Base-by-base conservation (phyloP, 805 yeast genomes). In the Clavispora santaluciae region DNA sequence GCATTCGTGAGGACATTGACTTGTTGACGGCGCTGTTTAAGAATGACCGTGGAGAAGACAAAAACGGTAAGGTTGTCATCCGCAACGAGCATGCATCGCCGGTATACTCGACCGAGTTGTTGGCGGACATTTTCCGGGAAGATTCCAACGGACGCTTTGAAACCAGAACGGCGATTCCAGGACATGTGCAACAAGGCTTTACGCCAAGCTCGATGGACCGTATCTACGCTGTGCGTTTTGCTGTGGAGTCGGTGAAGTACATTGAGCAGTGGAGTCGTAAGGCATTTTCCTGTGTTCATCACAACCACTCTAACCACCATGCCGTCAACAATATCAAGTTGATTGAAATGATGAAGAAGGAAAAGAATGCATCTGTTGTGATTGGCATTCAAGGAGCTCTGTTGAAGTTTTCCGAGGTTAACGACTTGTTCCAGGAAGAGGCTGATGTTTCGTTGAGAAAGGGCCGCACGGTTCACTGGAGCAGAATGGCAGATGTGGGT, bases 161-260 rank as follows among this genome's bases (percentile, higher is more conserved):
- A 55, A 84, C 93, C 13, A 83, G 95, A 61, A 89, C 96, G 4
- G 98, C 98, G 12, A 79, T 90, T 45, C 99, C 99, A 21, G 99
- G 99, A 22, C 98, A 91, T 60, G 93, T 91, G 43, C 99, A 93
- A 73, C 99, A 93, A 68, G 99, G 99, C 61, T 93, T 90, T 45
- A 77, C 80, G 40, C 99, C 99, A 38, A 83, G 96, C 6, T 88
- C 98, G 6, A 85, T 90, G 70, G 99, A 93, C 61, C 80, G 98
- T 63, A 82, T 89, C 28, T 76, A 83, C 49, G 96, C 95, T 6
- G 81, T 90, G 5, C 79, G 98, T 60, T 83, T 84, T 61, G 96
- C 96, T 3, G 84, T 91, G 51, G 84, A 81, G 64, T 88, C 96
- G 42, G 82, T 90, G 42, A 84, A 88, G 61, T 93, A 86, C 62